Evolutionary conservation across 345 rosid species (phyloP).

Genomic region (Euphorbia peplus): DNA sequence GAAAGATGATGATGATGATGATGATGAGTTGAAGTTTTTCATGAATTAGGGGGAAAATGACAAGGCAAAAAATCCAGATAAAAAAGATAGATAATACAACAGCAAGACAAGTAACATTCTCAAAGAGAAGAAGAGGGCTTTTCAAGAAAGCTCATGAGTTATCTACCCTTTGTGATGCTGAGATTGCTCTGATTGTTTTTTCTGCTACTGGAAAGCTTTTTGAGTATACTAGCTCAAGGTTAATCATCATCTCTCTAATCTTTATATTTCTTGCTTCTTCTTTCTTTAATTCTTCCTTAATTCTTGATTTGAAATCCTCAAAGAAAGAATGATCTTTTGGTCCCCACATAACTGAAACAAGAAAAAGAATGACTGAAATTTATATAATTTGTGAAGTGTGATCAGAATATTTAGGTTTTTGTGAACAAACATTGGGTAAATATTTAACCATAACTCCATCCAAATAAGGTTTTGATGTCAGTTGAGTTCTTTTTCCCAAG

Average conservation of each 20-base stretch:
- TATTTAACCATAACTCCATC: background rate
- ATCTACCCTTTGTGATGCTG: conserved; percentile 45
- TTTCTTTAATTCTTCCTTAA: background rate
- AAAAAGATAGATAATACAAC: conserved; percentile 40
- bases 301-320: background rate
- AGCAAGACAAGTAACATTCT: conserved; percentile 48
- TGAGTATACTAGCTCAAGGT: conserved; percentile 45
- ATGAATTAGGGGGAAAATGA: conserved; percentile 17
- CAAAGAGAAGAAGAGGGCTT: conserved; percentile 45
- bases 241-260: background rate
- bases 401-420: conserved; percentile 6
- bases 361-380: conserved; percentile 7
- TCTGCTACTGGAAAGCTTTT: conserved; percentile 40
- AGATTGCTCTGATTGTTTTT: conserved; percentile 34
- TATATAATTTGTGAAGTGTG: background rate
- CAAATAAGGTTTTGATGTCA: background rate
- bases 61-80: conserved; percentile 45
- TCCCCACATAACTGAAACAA: conserved; percentile 11
- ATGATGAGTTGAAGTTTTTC: background rate
- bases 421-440: background rate
- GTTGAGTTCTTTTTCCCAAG: background rate
- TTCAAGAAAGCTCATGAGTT: conserved; percentile 49
- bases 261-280: background rate
- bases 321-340: background rate
- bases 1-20: conserved; percentile 4